These are phyloP conservation scores for Dalechampia spathulata DNA, from an alignment of 441 rosid genomes.

Conservation along the genomic window DNA sequence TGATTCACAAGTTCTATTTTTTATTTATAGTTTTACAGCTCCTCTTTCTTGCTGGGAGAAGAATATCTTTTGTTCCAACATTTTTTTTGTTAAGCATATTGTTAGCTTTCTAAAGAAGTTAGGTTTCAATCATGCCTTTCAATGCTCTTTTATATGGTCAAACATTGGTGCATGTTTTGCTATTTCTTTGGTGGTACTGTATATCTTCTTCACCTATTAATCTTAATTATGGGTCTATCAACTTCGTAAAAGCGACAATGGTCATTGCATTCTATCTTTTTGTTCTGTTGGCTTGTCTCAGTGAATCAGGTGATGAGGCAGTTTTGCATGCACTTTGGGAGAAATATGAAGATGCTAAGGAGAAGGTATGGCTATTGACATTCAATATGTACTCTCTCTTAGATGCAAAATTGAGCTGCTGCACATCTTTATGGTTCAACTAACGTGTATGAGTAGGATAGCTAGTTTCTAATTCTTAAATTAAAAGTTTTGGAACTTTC, in stretches of 20 bases:
- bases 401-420: not conserved
- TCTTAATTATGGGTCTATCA: not conserved
- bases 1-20: too few species aligned
- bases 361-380: conserved; percentile 34
- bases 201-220: not conserved
- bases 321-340: conserved; percentile 56
- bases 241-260: not conserved
- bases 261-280: not conserved
- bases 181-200: not conserved
- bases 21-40: not conserved
- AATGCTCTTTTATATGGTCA: not conserved
- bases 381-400: not conserved
- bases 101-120: too few species aligned
- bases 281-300: conserved; percentile 16
- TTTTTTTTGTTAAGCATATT: not conserved
- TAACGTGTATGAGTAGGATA: not conserved
- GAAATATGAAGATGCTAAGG: conserved; percentile 36
- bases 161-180: not conserved
- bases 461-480: conserved; percentile 2
- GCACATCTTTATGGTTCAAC: not conserved
- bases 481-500: not conserved
- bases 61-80: not conserved
- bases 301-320: conserved; percentile 61
- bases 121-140: not conserved
- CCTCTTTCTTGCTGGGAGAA: not conserved